Base-by-base conservation (phyloP, 345 rosid species). In the Rubroshorea leprosula region DNA sequence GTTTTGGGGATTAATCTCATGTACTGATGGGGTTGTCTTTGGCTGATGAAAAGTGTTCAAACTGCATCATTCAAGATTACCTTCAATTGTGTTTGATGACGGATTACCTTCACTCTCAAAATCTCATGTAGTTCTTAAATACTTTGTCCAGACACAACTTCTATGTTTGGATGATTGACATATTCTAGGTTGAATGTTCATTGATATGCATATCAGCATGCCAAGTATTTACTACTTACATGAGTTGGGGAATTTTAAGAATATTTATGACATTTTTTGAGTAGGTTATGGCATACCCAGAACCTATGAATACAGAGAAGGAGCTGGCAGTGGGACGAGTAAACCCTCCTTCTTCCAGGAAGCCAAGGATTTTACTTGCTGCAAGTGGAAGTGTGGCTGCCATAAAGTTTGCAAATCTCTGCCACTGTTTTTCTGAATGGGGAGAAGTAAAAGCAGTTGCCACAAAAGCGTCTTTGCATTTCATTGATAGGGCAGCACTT, bases 311-410 rank as follows among this genome's bases (percentile, higher is more conserved):
- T 38, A 21, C 18, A 1, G 23, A 22, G 23, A 73, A 74, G 57
- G 80, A 68, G 60, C 49, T 44, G 41, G 41, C 41, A 35, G 41
- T 35, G 15, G 56, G 60, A 57, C 81, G 64, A 51, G 69, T 65
- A n/a, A 79, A 66, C 51, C 68, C 63, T 18, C 49, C 61, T 24
- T n/a, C 20, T 53, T 64, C 63, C 0, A 84, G 84, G 62, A 89
- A 71, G 62, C 89, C 89, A 0, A 80, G 84, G 49, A 78, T 92
- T 41, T 72, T 89, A 25, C 80, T 92, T 0, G 96, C 90, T 43
- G 96, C 96, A 16, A 78, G 90, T 67, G 96, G 98, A 66, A 81
- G 96, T 54, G 95, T 86, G 22, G 95, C 96, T 21, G 90, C 98
- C 18, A 76, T 89, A 55, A 84, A 86, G 72, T 86, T 92, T 68